A percentile compares a stretch with the other conserved stretches of the same genome.
phyloP scores from a whole-genome alignment of 371 early-diverging fungal species.

The Actinomortierella wolfii region DNA sequence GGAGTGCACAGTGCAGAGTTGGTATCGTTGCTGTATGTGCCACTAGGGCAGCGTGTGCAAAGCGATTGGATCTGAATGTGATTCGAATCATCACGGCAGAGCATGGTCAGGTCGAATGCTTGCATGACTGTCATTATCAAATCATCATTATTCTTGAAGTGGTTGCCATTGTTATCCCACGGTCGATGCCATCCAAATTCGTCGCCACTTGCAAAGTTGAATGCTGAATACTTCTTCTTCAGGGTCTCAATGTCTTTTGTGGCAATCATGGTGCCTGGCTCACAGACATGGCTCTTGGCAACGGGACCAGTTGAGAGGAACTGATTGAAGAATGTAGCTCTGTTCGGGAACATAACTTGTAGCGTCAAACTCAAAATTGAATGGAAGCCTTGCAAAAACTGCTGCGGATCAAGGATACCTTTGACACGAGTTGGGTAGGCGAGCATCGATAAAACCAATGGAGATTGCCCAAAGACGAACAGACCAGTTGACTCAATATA shows the following conservation, averaged over 20 bases:
- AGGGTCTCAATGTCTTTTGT: no score
- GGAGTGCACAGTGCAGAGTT: constrained; percentile 16
- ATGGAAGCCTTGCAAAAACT: constrained; percentile 37
- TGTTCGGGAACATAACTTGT: constrained; percentile 36
- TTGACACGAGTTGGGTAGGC: constrained; percentile 16
- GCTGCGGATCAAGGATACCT: constrained; percentile 27
- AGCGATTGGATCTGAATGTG: constrained; percentile 34
- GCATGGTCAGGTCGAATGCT: constrained; percentile 35
- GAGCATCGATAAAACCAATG: constrained; percentile 21
- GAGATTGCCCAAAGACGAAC: constrained; percentile 26
- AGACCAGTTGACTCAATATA: constrained; percentile 15
- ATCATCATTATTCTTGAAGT: constrained; percentile 23
- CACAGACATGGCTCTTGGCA: constrained; percentile 18
- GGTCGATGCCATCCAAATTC: no score
- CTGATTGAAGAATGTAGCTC: constrained; percentile 20
- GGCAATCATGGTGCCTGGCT: constrained; percentile 21
- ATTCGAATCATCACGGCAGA: constrained; percentile 42
- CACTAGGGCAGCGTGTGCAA: constrained; percentile 44
- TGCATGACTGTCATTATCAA: constrained; percentile 15
- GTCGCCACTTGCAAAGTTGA: no score
- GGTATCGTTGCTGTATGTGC: constrained; percentile 34
- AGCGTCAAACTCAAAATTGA: constrained; percentile 31
- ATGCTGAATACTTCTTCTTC: no score
- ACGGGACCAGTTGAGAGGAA: constrained; percentile 18
- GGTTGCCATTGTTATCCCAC: no score